Percentiles rank a stretch among this genome's conserved stretches.
phyloP scores from a whole-genome alignment of 345 rosid species.

The Aquilaria sinensis region DNA sequence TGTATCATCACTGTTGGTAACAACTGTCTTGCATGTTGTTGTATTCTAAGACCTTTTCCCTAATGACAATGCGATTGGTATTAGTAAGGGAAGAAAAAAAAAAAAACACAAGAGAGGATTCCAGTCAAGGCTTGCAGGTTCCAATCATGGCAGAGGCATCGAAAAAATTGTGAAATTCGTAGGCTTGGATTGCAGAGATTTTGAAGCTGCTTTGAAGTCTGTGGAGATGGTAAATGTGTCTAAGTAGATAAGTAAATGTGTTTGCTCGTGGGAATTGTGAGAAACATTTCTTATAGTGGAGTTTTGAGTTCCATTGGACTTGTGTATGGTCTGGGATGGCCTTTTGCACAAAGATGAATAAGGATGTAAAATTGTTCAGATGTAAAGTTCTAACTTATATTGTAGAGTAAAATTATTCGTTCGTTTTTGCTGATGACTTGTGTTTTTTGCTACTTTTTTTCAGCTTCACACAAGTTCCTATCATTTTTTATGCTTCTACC shows the following conservation, averaged over 20 bases:
- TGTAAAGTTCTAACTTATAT: too few species aligned
- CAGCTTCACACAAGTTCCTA: too few species aligned
- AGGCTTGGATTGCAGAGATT: conserved; percentile 21
- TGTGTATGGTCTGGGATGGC: too few species aligned
- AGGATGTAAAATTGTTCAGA: too few species aligned
- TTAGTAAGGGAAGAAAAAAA: conserved; percentile 45
- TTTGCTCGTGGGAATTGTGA: too few species aligned
- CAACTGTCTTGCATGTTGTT: conserved; percentile 47
- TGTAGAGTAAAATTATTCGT: background rate
- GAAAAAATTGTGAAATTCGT: conserved; percentile 40
- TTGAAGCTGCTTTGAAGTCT: conserved; percentile 26
- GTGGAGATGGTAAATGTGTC: too few species aligned
- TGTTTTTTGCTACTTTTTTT: conserved; percentile 2
- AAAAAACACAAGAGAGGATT: conserved; percentile 37
- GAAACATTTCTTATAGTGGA: too few species aligned
- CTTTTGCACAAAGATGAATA: too few species aligned
- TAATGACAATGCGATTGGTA: conserved; percentile 69
- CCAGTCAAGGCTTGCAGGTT: conserved; percentile 32
- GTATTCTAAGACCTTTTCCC: conserved; percentile 45
- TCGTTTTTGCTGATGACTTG: background rate
- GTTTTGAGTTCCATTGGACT: too few species aligned
- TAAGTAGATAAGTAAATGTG: background rate
- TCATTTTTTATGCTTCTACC: too few species aligned
- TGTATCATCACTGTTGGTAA: conserved; percentile 38
- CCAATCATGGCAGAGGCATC: conserved; percentile 29